These are phyloP conservation scores for Pouteria campechiana DNA, from an alignment of 179 eudicot species.

Conservation along the genomic window DNA sequence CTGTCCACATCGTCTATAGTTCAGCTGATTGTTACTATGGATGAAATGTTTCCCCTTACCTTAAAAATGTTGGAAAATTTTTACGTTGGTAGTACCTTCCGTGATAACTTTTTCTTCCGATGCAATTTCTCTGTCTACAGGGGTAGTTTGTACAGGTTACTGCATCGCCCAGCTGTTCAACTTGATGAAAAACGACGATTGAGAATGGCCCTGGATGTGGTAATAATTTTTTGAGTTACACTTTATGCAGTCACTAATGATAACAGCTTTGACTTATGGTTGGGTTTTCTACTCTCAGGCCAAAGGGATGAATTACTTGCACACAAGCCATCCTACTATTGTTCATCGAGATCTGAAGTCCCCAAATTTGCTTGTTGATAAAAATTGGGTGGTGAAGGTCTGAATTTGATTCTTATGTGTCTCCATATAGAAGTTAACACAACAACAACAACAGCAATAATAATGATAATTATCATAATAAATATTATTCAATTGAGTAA, in stretches of 20 bases:
- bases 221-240: constrained; percentile 14
- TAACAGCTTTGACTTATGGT: too few relatives aligned
- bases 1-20: too few relatives aligned
- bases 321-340: constrained; percentile 73
- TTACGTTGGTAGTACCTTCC: background rate
- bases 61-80: constrained; percentile 2
- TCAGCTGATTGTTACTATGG: too few relatives aligned
- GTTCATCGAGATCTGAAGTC: constrained; percentile 96
- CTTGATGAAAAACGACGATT: constrained; percentile 82
- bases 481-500: too few relatives aligned
- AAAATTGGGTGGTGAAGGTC: constrained; percentile 54
- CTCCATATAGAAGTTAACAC: too few relatives aligned
- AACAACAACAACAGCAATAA: too few relatives aligned
- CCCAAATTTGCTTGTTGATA: constrained; percentile 94
- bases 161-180: constrained; percentile 74
- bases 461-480: too few relatives aligned
- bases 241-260: background rate
- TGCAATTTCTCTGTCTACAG: constrained; percentile 25
- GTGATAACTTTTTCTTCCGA: constrained; percentile 3
- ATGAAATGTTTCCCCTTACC: too few relatives aligned
- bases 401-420: too few relatives aligned
- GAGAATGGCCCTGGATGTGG: constrained; percentile 99
- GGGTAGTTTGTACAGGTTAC: constrained; percentile 80
- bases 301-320: constrained; percentile 96
- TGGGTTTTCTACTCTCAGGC: constrained; percentile 79